Conservation (phyloP, 2,329 filamentous ascomycete genomes). For the Paraphaeosphaeria minitans region DNA sequence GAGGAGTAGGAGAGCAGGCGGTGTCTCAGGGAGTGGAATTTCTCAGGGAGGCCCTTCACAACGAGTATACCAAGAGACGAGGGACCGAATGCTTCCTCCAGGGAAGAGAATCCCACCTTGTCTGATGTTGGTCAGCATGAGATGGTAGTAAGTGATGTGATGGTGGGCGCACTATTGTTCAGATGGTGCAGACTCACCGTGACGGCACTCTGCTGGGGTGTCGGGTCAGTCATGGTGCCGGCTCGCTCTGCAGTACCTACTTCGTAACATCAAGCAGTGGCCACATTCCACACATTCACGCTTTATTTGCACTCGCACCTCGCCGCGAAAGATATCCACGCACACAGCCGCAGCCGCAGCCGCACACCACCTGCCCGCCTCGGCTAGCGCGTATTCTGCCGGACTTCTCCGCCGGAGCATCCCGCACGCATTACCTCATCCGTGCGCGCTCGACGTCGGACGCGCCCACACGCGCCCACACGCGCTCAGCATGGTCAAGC, state of each 20-base stretch:
- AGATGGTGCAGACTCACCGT: slow-evolving; percentile 49
- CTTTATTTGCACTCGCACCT: background rate
- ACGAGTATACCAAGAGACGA: slow-evolving; percentile 89
- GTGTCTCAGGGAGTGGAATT: slow-evolving; percentile 73
- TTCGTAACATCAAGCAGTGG: too few species aligned
- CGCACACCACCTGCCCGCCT: slow-evolving; percentile 1
- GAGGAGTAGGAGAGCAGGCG: slow-evolving; percentile 84
- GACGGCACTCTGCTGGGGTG: slow-evolving; percentile 35
- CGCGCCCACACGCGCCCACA: background rate
- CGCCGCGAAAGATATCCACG: background rate
- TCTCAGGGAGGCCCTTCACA: slow-evolving; percentile 80
- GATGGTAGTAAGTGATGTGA: background rate
- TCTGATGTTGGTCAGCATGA: background rate
- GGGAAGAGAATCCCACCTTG: slow-evolving; percentile 55
- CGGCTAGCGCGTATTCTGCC: slow-evolving; percentile 21
- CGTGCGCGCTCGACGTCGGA: slow-evolving; percentile 8
- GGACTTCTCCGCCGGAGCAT: slow-evolving; percentile 29
- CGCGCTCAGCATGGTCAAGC: slow-evolving; percentile 72
- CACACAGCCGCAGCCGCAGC: background rate
- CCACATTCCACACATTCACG: background rate
- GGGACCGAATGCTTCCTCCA: slow-evolving; percentile 85
- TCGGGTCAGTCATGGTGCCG: slow-evolving; percentile 27
- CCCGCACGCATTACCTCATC: slow-evolving; percentile 21
- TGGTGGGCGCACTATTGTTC: slow-evolving; percentile 47
- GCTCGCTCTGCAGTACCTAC: background rate